Conservation (phyloP, 306 rosid species). For the Dryas octopetala region DNA sequence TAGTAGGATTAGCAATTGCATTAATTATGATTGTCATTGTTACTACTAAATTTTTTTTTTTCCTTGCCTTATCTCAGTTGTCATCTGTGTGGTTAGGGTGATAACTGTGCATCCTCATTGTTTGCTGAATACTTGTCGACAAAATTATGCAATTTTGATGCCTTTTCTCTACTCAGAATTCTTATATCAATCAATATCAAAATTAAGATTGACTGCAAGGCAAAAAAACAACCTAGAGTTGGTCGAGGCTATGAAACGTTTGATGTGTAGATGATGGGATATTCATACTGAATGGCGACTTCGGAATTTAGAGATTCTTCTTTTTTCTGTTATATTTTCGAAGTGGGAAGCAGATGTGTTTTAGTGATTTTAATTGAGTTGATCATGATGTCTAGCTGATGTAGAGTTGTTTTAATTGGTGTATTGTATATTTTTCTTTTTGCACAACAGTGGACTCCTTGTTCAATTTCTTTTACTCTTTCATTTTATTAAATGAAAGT, state of each 20-base stretch:
- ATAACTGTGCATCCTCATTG: not conserved
- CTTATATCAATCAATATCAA: not conserved
- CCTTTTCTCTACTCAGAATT: not conserved
- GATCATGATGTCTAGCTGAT: too few relatives aligned
- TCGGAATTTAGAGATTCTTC: too few relatives aligned
- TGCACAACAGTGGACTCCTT: too few relatives aligned
- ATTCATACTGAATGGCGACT: not conserved
- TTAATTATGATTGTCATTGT: constrained; percentile 4
- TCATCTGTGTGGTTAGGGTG: not conserved
- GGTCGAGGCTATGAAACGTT: not conserved
- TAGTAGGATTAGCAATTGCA: not conserved
- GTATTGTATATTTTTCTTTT: too few relatives aligned
- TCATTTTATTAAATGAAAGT: too few relatives aligned
- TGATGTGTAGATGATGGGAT: not conserved
- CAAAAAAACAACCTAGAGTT: too few relatives aligned
- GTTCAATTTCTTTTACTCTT: too few relatives aligned
- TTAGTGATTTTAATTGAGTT: too few relatives aligned
- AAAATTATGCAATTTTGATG: not conserved
- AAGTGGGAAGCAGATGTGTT: too few relatives aligned
- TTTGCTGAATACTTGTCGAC: not conserved
- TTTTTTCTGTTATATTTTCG: too few relatives aligned
- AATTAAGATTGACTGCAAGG: not conserved
- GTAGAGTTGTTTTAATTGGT: too few relatives aligned
- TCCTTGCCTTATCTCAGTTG: not conserved
- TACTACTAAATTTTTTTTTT: not conserved